These are phyloP conservation scores for Spinellus fusiger DNA, from an alignment of 192 early-diverging fungal species.

Conservation along the genomic window DNA sequence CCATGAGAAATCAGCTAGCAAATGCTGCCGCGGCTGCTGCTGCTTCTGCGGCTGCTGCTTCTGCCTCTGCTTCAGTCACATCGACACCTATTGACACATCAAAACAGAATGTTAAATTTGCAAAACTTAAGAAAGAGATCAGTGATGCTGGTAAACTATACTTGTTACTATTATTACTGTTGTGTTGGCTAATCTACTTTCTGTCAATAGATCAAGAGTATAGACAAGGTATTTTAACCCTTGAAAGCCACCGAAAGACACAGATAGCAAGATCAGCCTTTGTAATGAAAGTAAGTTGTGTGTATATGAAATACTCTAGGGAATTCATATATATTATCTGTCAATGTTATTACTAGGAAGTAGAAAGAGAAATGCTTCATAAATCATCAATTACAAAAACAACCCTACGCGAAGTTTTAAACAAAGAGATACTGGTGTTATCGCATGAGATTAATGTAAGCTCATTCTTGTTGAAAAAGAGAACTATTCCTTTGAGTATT, in stretches of 20 bases:
- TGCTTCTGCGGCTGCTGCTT: background rate
- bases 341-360: background rate
- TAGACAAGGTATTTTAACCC: slow-evolving; percentile 16
- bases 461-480: background rate
- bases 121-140: slow-evolving; percentile 38
- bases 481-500: background rate
- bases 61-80: slow-evolving; percentile 8
- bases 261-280: background rate
- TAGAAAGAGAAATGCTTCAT: background rate
- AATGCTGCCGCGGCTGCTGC: slow-evolving; percentile 6
- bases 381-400: background rate
- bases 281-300: slow-evolving; percentile 5
- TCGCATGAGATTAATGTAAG: background rate
- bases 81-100: slow-evolving; percentile 13
- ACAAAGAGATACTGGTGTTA: background rate
- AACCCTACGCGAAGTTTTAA: background rate
- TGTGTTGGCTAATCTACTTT: no score
- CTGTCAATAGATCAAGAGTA: slow-evolving; percentile 18
- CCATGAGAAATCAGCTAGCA: no score
- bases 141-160: slow-evolving; percentile 23
- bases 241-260: slow-evolving; percentile 22
- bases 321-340: slow-evolving; percentile 3
- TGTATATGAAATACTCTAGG: background rate
- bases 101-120: slow-evolving; percentile 27
- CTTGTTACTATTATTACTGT: no score